Evolutionary conservation across 805 yeast species (phyloP).

Genomic region (Candida xiaguanensis): DNA sequence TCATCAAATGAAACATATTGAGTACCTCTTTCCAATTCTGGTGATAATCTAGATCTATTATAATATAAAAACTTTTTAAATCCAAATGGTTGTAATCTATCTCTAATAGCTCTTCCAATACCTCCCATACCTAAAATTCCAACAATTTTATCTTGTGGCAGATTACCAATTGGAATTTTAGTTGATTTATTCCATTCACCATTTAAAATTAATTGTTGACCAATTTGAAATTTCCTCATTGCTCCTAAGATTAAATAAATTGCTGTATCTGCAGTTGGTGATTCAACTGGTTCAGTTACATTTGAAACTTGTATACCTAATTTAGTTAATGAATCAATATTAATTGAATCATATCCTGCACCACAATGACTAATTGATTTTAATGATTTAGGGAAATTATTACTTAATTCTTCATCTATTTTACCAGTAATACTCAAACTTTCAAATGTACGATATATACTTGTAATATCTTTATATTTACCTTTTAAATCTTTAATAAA

Average conservation of each 20-base stretch:
- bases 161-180: conserved; percentile 57
- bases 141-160: conserved; percentile 72
- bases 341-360: conserved; percentile 75
- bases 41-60: conserved; percentile 57
- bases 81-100: conserved; percentile 72
- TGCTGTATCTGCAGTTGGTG: conserved; percentile 70
- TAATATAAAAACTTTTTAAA: conserved; percentile 67
- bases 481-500: conserved; percentile 40
- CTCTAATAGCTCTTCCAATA: conserved; percentile 77
- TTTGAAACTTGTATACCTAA: conserved; percentile 60
- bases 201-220: conserved; percentile 45
- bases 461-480: conserved; percentile 41
- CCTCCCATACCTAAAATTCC: conserved; percentile 90
- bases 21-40: conserved; percentile 65
- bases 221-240: conserved; percentile 61
- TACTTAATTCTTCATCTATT: conserved; percentile 58
- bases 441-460: conserved; percentile 50
- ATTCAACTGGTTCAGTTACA: conserved; percentile 62
- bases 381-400: conserved; percentile 50
- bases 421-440: conserved; percentile 54
- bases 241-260: conserved; percentile 60
- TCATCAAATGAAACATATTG: conserved; percentile 71
- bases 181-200: conserved; percentile 56
- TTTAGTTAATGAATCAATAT: conserved; percentile 47
- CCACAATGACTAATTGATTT: conserved; percentile 59